Base-by-base conservation (phyloP, 129 eudicot genomes). In the Arctium minus region DNA sequence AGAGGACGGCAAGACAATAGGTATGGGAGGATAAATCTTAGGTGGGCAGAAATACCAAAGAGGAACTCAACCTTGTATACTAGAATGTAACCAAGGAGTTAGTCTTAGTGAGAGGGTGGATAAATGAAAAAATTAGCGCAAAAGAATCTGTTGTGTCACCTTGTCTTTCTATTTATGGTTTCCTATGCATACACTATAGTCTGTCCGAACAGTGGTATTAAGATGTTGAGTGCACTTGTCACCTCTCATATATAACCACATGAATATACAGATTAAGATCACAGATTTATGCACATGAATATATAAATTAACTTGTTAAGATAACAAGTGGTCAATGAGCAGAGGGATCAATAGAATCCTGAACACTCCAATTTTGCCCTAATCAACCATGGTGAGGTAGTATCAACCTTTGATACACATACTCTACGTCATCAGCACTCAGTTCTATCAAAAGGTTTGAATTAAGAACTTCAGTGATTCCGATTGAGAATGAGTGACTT, bases 341-440 rank as follows among this genome's bases (percentile, higher is more conserved):
- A 17, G 18, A 60, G 9, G 0, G 68, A 60, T 60, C 68, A 60
- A 17, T 60, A 60, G 29, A 17, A 60, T 60, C 65, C 65, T 53
- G 65, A 15, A 17, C 65, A 53, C 65, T 53, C 27, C 17, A 22
- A 22, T 22, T 22, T 53, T 53, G 2, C 70, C 29, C 30, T 13
- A 27, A 64, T 35, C 27, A 72, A 80, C 60, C 33, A 53, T 48
- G 6, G 46, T 15, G 77, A 48, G 67, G 37, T 27, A 39, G 74
- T 68, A 82, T 81, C 80, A 78, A 94, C 98, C 96, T 92, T 80
- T 94, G 98, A 74, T 85, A 94, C 74, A 94, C 98, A 82, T 85
- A 94, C 79, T 92, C 96, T 73, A 94, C 87, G 86, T 94, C 98
- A 83, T 94, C 97, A 64, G 97, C 98, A 27, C 84, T 87, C 73